These are phyloP conservation scores for Clathrospora elynae DNA, from an alignment of 2,329 filamentous ascomycete genomes.

Conservation along the genomic window DNA sequence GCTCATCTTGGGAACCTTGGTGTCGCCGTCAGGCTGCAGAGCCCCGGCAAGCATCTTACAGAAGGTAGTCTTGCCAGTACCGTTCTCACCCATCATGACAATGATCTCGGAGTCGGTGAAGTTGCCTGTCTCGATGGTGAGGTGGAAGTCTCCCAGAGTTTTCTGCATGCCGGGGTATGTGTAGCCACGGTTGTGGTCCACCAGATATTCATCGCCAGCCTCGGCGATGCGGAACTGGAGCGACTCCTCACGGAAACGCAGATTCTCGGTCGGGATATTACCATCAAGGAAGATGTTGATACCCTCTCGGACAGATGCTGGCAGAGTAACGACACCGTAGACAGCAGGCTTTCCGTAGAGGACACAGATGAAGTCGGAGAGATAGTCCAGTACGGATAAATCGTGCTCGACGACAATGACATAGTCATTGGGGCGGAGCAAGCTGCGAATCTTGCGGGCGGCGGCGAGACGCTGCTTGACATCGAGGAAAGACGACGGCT, in stretches of 20 bases:
- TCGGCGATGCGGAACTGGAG: conserved; percentile 94
- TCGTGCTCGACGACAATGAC: conserved; percentile 99
- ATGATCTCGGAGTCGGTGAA: conserved; percentile 99
- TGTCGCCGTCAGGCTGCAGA: conserved; percentile 82
- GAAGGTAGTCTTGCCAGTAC: conserved; percentile 99
- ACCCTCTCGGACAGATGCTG: conserved; percentile 94
- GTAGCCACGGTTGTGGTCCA: conserved; percentile 84
- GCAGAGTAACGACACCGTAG: conserved; percentile 96
- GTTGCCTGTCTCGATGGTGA: conserved; percentile 77
- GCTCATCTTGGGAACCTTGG: conserved; percentile 86
- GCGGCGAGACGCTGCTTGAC: conserved; percentile 97
- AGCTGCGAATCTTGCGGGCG: conserved; percentile 87
- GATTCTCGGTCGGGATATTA: conserved; percentile 96
- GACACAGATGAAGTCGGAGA: conserved; percentile 97
- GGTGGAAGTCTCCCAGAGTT: conserved; percentile 85
- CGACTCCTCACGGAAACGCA: conserved; percentile 97
- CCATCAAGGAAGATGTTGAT: conserved; percentile 99
- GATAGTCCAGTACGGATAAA: conserved; percentile 96
- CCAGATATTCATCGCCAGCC: conserved; percentile 82
- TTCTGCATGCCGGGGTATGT: conserved; percentile 90
- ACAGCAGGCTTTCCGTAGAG: conserved; percentile 94
- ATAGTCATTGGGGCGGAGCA: conserved; percentile 87
- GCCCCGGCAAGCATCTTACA: conserved; percentile 94
- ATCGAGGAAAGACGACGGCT: conserved; percentile 98
- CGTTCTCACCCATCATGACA: conserved; percentile 99